Conservation (phyloP, 2,329 filamentous ascomycete species). For the Knufia fluminis region DNA sequence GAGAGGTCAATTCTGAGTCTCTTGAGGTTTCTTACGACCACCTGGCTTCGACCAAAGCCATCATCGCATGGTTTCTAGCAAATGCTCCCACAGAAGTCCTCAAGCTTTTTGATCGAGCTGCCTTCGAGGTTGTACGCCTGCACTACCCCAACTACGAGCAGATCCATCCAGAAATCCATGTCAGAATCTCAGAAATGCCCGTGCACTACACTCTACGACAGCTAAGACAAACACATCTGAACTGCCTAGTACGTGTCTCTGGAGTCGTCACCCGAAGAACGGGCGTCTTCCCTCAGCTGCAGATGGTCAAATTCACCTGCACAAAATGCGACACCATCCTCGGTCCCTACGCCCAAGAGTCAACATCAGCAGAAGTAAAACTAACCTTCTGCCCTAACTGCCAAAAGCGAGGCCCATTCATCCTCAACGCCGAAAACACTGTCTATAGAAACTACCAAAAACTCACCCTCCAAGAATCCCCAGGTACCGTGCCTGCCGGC, state of each 20-base stretch:
- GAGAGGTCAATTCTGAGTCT: slow-evolving; percentile 92
- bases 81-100: slow-evolving; percentile 93
- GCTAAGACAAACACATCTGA: slow-evolving; percentile 87
- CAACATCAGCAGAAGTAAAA: slow-evolving; percentile 80
- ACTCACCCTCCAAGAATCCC: slow-evolving; percentile 90
- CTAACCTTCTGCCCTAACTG: slow-evolving; percentile 95
- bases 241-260: slow-evolving; percentile 87
- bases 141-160: slow-evolving; percentile 97
- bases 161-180: slow-evolving; percentile 95
- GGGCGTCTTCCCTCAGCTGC: slow-evolving; percentile 93
- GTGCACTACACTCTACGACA: slow-evolving; percentile 93
- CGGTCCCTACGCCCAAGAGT: slow-evolving; percentile 95
- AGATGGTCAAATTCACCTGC: slow-evolving; percentile 98
- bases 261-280: slow-evolving; percentile 91
- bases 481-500: slow-evolving; percentile 90
- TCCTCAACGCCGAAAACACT: slow-evolving; percentile 91
- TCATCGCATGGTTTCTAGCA: slow-evolving; percentile 88
- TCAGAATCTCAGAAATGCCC: slow-evolving; percentile 89
- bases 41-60: slow-evolving; percentile 80
- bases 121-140: slow-evolving; percentile 89
- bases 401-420: slow-evolving; percentile 90
- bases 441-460: slow-evolving; percentile 99
- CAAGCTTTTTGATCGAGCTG: slow-evolving; percentile 91
- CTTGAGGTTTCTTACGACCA: slow-evolving; percentile 95
- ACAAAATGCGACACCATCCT: slow-evolving; percentile 84